Base-by-base conservation (phyloP, 2,329 filamentous ascomycete species). In the Colletotrichum lindemuthianum region DNA sequence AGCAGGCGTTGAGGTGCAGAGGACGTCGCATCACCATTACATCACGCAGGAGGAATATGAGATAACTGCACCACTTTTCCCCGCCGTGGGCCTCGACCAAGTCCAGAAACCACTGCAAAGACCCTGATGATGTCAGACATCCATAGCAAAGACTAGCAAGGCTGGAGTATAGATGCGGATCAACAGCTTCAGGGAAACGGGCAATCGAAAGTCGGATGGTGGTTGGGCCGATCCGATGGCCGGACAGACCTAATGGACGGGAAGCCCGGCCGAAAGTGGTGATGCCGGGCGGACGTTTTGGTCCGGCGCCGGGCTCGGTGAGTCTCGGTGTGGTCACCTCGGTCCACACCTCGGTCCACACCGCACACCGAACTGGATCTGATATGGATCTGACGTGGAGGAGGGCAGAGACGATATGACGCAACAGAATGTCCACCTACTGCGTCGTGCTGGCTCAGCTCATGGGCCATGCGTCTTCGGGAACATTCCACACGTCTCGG, bases 51-150 rank as follows among this genome's bases (percentile, higher is more conserved):
- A 2, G 13, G 12, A 16, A 13, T 32, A 56, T 65, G 61, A 65
- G 51, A 65, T 52, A 56, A 65, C 39, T 52, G 45, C 34, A 24
- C 61, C 61, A 65, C 61, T 65, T 61, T 57, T 61, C 36, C 16
- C 16, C 24, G 24, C 44, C 33, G 41, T 47, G 40, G 36, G 55
- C 10, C 39, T 24, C 13, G 9, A 33, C 45, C 37, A 52, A 43
- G 34, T 13, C 45, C n/a, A 24, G 24, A 33, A 52, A 51, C 8
- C 16, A 40, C 34, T 11, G 24, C 32, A 60, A 50, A 49, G 44
- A 45, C 45, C 57, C 50, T 36, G 13, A 36, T 51, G 45, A 60
- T 52, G 57, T 60, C 57, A 65, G 43, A 36, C 16, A 41, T 10
- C 1, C 8, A 12, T 6, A 11, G 6, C 13, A 1, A 2, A 2